These are phyloP conservation scores for Musa balbisiana DNA, from an alignment of 202 grass and related monocot species.

Conservation along the genomic window DNA sequence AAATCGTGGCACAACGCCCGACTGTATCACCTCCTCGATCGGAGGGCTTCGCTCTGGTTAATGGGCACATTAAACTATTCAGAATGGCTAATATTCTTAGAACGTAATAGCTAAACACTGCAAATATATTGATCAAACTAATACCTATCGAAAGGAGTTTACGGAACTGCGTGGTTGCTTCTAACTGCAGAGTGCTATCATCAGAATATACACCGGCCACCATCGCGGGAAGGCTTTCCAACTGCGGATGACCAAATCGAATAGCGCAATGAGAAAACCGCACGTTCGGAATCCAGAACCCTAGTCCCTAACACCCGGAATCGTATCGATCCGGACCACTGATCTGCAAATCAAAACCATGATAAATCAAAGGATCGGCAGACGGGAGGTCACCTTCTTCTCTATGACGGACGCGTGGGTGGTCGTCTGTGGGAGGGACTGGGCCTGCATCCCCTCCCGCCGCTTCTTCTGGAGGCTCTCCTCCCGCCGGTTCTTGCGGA, in stretches of 20 bases:
- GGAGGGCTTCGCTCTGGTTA: conserved; percentile 68
- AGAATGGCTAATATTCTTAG: no score
- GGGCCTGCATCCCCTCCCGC: conserved; percentile 47
- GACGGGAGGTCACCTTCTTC: conserved; percentile 47
- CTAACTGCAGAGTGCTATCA: conserved; percentile 58
- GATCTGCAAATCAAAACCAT: not conserved
- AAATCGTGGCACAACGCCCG: conserved; percentile 79
- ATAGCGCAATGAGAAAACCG: not conserved
- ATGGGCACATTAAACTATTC: no score
- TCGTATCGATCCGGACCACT: not conserved
- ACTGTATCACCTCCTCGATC: conserved; percentile 81
- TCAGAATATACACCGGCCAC: conserved; percentile 72
- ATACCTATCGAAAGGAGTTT: conserved; percentile 90
- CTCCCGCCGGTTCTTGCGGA: conserved; percentile 28
- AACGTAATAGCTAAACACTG: not conserved
- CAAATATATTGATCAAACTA: conserved; percentile 12
- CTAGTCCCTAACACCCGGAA: not conserved
- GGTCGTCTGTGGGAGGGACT: conserved; percentile 10
- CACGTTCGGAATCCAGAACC: not conserved
- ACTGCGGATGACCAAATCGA: conserved; percentile 27
- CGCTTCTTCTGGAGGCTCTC: conserved; percentile 32
- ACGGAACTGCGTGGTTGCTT: conserved; percentile 80
- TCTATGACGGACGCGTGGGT: conserved; percentile 42
- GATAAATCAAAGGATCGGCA: not conserved
- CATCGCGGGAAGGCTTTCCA: conserved; percentile 75